Conservation (phyloP, 1,284 basidiomycete species). For the Cerrena zonata region DNA sequence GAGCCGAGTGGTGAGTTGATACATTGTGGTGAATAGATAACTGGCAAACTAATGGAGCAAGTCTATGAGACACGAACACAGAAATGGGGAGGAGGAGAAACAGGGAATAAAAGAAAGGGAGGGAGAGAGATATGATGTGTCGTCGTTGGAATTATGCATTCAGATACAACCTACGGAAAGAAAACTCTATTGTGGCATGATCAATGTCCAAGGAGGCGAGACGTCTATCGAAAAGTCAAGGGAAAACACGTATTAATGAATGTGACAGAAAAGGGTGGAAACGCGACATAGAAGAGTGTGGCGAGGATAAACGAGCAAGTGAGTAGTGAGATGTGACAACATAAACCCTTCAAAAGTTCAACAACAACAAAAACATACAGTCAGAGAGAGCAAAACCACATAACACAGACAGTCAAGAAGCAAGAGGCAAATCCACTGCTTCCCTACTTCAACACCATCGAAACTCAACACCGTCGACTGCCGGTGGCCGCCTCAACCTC, state of each 20-base stretch:
- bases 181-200: background rate
- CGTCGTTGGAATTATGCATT: background rate
- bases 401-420: background rate
- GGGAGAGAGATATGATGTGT: background rate
- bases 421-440: background rate
- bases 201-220: background rate
- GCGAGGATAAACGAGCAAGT: background rate
- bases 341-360: background rate
- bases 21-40: too few relatives aligned
- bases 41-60: too few relatives aligned
- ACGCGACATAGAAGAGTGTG: background rate
- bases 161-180: background rate
- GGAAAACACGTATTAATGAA: background rate
- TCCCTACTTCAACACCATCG: background rate
- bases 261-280: background rate
- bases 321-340: background rate
- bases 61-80: background rate
- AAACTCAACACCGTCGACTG: constrained; percentile 11
- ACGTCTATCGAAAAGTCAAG: background rate
- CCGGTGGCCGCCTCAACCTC: constrained; percentile 52
- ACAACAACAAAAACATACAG: background rate
- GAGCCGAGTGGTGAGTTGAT: too few relatives aligned
- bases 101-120: background rate
- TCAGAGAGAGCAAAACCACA: background rate
- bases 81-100: background rate